Evolutionary conservation across 2,329 filamentous ascomycete genomes (phyloP).

Genomic region (Teratosphaeria pseudoeucalypti): DNA sequence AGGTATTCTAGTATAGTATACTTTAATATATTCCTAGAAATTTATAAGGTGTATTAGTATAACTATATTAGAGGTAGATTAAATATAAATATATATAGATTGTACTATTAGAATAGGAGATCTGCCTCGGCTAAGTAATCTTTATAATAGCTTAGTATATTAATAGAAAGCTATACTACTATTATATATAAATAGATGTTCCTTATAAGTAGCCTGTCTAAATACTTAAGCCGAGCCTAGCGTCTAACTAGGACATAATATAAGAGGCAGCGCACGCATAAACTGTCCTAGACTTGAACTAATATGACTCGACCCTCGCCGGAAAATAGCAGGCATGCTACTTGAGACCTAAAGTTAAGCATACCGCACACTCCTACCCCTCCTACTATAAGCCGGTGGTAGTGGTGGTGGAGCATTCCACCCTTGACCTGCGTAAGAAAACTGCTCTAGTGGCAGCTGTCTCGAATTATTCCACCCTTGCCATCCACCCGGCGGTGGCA

Average conservation of each 20-base stretch:
- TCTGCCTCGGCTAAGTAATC: neutral
- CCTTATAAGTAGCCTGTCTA: neutral
- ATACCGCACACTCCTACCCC: conserved; percentile 11
- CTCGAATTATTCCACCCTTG: conserved; percentile 20
- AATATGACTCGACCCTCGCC: no score
- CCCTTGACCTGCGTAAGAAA: conserved; percentile 5
- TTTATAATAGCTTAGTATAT: neutral
- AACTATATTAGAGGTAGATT: no score
- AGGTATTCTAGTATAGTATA: no score
- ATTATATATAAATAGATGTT: neutral
- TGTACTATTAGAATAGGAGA: neutral
- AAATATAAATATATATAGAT: no score
- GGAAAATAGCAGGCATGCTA: neutral
- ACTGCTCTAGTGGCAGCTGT: conserved; percentile 7
- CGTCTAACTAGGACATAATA: no score
- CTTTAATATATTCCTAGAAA: no score
- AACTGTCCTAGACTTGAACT: no score
- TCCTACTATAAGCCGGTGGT: conserved; percentile 10
- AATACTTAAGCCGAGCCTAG: neutral
- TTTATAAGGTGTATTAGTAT: no score
- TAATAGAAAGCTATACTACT: neutral
- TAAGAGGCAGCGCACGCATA: no score
- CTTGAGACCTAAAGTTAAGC: conserved; percentile 3
- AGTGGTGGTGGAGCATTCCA: conserved; percentile 11
- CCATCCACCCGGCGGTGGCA: conserved; percentile 22